Evolutionary conservation across 2,329 filamentous ascomycete genomes (phyloP).

Genomic region (Claviceps digitariae): DNA sequence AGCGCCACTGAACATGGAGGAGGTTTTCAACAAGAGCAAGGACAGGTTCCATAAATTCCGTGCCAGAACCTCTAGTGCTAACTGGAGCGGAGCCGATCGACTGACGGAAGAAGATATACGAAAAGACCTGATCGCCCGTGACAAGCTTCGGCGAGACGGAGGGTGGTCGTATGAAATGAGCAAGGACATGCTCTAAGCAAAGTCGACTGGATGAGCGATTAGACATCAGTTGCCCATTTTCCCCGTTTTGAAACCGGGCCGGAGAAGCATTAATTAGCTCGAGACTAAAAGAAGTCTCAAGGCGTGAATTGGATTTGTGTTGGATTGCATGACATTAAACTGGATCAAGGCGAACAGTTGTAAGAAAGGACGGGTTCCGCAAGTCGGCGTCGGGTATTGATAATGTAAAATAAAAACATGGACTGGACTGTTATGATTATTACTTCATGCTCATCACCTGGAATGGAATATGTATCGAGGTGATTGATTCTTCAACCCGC

Average conservation of each 20-base stretch:
- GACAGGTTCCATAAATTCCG: constrained; percentile 79
- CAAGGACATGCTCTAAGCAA: constrained; percentile 27
- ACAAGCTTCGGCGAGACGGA: constrained; percentile 67
- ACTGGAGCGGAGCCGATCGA: constrained; percentile 73
- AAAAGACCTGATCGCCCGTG: constrained; percentile 65
- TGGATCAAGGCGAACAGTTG: neutral
- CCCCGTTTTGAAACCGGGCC: neutral
- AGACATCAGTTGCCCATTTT: neutral
- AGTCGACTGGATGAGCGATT: neutral
- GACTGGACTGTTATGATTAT: neutral
- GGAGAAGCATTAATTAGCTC: neutral
- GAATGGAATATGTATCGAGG: neutral
- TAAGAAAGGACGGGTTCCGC: neutral
- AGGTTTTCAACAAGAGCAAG: constrained; percentile 85
- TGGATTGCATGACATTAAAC: constrained; percentile 5
- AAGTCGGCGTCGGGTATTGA: constrained; percentile 1
- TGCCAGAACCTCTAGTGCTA: constrained; percentile 81
- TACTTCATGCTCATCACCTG: neutral
- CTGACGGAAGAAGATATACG: constrained; percentile 80
- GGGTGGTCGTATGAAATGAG: constrained; percentile 65
- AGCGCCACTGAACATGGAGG: constrained; percentile 82
- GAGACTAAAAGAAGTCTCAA: neutral
- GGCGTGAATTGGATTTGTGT: neutral
- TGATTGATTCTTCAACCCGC: neutral
- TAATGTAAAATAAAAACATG: neutral